phyloP scores from a whole-genome alignment of 148 eudicot species.

The Vaccinium vitisidaea region DNA sequence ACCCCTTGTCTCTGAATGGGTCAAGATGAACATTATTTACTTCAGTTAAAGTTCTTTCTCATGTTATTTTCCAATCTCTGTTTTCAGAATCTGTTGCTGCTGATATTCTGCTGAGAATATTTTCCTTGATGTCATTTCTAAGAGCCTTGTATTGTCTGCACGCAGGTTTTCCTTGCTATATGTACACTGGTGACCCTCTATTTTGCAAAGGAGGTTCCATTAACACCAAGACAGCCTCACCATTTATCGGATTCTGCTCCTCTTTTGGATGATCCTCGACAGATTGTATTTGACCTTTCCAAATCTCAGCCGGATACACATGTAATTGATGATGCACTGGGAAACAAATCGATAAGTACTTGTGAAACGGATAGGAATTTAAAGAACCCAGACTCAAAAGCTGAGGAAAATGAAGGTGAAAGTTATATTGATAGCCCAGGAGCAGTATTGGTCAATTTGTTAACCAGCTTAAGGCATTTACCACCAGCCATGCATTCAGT shows the following conservation, averaged over 20 bases:
- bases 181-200: constrained; percentile 89
- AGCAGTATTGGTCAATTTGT: constrained; percentile 79
- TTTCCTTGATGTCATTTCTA: not conserved
- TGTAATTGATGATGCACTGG: constrained; percentile 26
- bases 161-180: constrained; percentile 67
- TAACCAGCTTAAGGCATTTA: constrained; percentile 87
- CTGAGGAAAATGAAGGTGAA: constrained; percentile 42
- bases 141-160: constrained; percentile 12
- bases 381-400: constrained; percentile 30
- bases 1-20: not conserved
- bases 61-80: not conserved
- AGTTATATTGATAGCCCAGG: constrained; percentile 66
- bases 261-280: constrained; percentile 54
- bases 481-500: constrained; percentile 91
- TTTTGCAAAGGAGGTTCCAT: constrained; percentile 91
- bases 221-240: constrained; percentile 38
- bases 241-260: constrained; percentile 75
- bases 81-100: not conserved
- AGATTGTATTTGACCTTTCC: constrained; percentile 36
- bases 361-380: constrained; percentile 21
- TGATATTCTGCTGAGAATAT: not conserved
- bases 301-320: constrained; percentile 34
- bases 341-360: constrained; percentile 25
- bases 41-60: not conserved
- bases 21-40: not conserved